phyloP scores from a whole-genome alignment of 768 basidiomycete genomes.

The Leucosporidium yakuticum region DNA sequence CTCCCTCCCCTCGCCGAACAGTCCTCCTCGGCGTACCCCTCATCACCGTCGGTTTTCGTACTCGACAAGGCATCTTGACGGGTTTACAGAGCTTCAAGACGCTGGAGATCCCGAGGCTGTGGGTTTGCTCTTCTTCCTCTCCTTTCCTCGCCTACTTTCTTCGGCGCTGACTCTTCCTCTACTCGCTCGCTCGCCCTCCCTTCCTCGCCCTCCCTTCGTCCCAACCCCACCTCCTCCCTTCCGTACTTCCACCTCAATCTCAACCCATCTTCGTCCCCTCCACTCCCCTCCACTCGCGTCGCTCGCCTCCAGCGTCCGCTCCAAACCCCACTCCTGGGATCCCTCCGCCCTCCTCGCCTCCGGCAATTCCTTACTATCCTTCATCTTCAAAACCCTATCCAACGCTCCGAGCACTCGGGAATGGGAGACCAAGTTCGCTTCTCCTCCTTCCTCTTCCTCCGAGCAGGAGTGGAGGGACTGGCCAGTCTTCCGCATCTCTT shows the following conservation, averaged over 20 bases:
- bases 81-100: slow-evolving; percentile 70
- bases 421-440: not conserved
- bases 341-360: slow-evolving; percentile 67
- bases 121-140: not conserved
- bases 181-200: too few relatives aligned
- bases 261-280: not conserved
- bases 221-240: too few relatives aligned
- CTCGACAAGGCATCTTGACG: slow-evolving; percentile 61
- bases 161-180: too few relatives aligned
- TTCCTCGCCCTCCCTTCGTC: too few relatives aligned
- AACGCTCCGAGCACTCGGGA: not conserved
- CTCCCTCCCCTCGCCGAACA: not conserved
- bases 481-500: slow-evolving; percentile 34
- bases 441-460: not conserved
- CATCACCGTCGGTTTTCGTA: slow-evolving; percentile 81
- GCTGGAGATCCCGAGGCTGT: slow-evolving; percentile 64
- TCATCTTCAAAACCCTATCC: slow-evolving; percentile 45
- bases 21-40: slow-evolving; percentile 83
- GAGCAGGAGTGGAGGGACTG: not conserved
- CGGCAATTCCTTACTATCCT: slow-evolving; percentile 59
- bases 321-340: slow-evolving; percentile 70
- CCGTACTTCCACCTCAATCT: too few relatives aligned
- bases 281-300: not conserved
- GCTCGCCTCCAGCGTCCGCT: slow-evolving; percentile 60
- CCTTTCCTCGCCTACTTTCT: not conserved